Evolutionary conservation across 805 yeast genomes (phyloP), one percentile per base, ranked within the genome.

Genomic region (Metschnikowia picachoensis): DNA sequence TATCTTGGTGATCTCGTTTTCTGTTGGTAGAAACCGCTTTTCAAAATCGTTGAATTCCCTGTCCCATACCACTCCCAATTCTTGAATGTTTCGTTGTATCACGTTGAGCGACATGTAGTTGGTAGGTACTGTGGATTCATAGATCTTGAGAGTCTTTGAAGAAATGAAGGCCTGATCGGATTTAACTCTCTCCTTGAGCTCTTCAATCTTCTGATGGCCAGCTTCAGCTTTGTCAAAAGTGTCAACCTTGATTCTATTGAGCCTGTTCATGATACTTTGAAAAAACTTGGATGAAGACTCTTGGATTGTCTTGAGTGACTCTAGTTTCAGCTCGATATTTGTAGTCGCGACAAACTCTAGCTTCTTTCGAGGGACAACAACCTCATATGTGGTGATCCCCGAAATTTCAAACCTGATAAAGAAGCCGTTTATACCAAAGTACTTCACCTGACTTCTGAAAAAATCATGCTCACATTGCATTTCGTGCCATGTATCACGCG

Each of bases 41-140:
- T 87, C 97, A 67, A 94, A 92, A 8, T 80, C 85, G 32, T 80
- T 76, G 57, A 94, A 90, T 47, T 85, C 95, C 17, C 66, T 57
- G 64, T 92, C 96, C 98, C 98, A 94, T 35, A 73, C 78, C 17
- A 88, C 90, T 3, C 95, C 91, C 28, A 83, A 67, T 46, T 85
- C 90, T 58, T 92, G 97, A 14, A 92, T 72, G 31, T 77, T 77
- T 55, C 92, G 71, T 27, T 90, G 66, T 2, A 86, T 77, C 0
- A 78, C 67, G 58, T 95, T 94, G 53, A 94, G 65, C 11, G 81
- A 76, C 37, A 92, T 62, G 61, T 86, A 86, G 33, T 81, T 84
- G 7, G 85, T 77, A 0, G 87, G 83, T 1, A 72, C 63, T 0
- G 87, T 78, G 2, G 70, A 62, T 25, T 74, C 62, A 57, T 83